phyloP scores from a whole-genome alignment of 2,329 filamentous ascomycete species.

The Fusarium albosuccineum region DNA sequence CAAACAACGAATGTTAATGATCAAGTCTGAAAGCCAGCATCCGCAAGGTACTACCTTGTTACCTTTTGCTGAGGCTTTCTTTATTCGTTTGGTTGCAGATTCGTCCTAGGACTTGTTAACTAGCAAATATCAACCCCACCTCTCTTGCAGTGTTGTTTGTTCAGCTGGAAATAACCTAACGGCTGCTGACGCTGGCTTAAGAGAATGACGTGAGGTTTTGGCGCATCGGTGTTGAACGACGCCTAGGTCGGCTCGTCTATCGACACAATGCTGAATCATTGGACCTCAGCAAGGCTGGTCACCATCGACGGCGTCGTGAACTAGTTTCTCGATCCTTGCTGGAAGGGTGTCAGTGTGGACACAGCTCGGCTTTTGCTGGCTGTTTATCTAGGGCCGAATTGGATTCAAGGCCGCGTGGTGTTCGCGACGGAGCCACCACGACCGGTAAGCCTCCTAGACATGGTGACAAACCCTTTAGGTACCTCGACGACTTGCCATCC shows the following conservation, averaged over 20 bases:
- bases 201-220: slow-evolving; percentile 17
- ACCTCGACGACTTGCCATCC: slow-evolving; percentile 11
- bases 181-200: slow-evolving; percentile 6
- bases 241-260: slow-evolving; percentile 13
- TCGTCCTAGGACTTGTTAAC: slow-evolving; percentile 10
- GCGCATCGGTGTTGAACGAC: slow-evolving; percentile 1
- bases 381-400: slow-evolving; percentile 20
- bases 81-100: slow-evolving; percentile 11
- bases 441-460: background rate
- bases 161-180: slow-evolving; percentile 1
- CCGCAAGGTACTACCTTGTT: slow-evolving; percentile 19
- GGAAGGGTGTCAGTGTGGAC: slow-evolving; percentile 29
- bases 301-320: slow-evolving; percentile 20
- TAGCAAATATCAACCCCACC: slow-evolving; percentile 9
- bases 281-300: slow-evolving; percentile 3
- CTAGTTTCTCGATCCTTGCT: slow-evolving; percentile 27
- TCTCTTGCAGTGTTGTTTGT: background rate
- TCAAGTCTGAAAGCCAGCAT: slow-evolving; percentile 6
- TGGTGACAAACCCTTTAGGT: slow-evolving; percentile 26
- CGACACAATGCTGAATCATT: slow-evolving; percentile 7
- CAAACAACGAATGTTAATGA: slow-evolving; percentile 6
- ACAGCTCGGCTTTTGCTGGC: slow-evolving; percentile 36
- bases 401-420: slow-evolving; percentile 28
- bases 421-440: slow-evolving; percentile 25
- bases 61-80: slow-evolving; percentile 13